Evolutionary conservation across 768 basidiomycete species (phyloP), one percentile per base, ranked within the genome.

Genomic region (Auriscalpium microsporum): DNA sequence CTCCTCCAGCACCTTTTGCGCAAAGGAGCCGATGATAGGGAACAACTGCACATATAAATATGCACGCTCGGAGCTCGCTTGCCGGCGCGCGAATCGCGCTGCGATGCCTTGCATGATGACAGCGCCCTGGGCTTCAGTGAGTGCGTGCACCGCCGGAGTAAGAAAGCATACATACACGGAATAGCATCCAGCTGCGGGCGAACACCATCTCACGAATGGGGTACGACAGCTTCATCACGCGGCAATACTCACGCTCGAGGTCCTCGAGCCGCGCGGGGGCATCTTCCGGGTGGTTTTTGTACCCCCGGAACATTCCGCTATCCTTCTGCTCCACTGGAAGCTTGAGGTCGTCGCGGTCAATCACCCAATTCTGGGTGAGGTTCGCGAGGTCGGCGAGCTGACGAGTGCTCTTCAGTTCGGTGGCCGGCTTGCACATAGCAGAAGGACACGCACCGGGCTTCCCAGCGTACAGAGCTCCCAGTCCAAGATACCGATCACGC

Each of bases 401-500:
- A 34, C 34, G n/a, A 28, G 4, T 4, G 4, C 50, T 16, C 35
- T 9, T 51, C 36, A 38, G 38, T 13, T 16, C 33, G 8, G 4
- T 54, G 16, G 13, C 17, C 34, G 16, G 17, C n/a, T 21, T 23
- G 14, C 8, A n/a, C 23, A 3, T 19, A 49, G 23, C n/a, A n/a
- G 38, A 17, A 28, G 9, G 16, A 72, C 28, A 28, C 83, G 16
- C 67, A 93, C 88, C 36, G 92, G 90, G 64, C 88, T 92, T 7
- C 94, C 94, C 10, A 99, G 79, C 0, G 95, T 97, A 65, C 92
- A 96, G 28, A 99, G 73, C 67, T 99, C 95, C 95, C 95, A 99
- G 65, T 99, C 95, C 50, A 99, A 70, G 40, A 99, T 92, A 6
- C 92, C 96, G 59, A 98, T 93, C 4, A 98, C 94, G 44, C 80